Evolutionary conservation across 2,329 filamentous ascomycete species (phyloP).

Genomic region (Colletotrichum incanum): DNA sequence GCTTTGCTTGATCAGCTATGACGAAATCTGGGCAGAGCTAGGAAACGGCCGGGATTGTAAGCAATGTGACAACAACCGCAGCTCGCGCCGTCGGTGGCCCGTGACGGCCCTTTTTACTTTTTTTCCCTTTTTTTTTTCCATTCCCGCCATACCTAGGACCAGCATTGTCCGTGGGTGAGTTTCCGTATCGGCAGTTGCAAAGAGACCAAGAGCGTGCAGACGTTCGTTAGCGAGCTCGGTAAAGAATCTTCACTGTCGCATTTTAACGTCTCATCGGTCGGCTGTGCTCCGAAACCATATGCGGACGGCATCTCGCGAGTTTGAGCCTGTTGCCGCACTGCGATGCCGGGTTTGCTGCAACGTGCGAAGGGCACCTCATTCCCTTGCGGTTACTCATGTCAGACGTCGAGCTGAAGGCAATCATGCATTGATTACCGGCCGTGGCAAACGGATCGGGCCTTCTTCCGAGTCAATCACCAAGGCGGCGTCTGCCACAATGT

Average conservation of each 20-base stretch:
- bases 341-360: background rate
- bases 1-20: slow-evolving; percentile 28
- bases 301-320: too few species aligned
- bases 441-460: background rate
- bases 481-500: background rate
- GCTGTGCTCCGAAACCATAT: background rate
- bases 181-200: slow-evolving; percentile 21
- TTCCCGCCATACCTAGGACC: too few species aligned
- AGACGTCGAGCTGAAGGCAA: background rate
- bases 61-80: slow-evolving; percentile 19
- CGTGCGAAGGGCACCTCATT: background rate
- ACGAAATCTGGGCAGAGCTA: slow-evolving; percentile 6
- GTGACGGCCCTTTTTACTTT: background rate
- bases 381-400: background rate
- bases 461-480: background rate
- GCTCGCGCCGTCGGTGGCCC: slow-evolving; percentile 14
- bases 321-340: too few species aligned
- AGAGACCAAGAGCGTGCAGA: background rate
- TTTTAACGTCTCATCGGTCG: background rate
- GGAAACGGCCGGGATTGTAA: slow-evolving; percentile 15
- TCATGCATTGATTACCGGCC: background rate
- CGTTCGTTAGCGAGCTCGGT: too few species aligned
- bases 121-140: too few species aligned
- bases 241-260: background rate
- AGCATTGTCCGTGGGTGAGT: too few species aligned